A percentile compares a stretch with the other conserved stretches of the same genome.
These are phyloP conservation scores for Chaetoceros tenuissimus DNA, from an alignment of 108 stramenopile genomes.

Conservation along the genomic window DNA sequence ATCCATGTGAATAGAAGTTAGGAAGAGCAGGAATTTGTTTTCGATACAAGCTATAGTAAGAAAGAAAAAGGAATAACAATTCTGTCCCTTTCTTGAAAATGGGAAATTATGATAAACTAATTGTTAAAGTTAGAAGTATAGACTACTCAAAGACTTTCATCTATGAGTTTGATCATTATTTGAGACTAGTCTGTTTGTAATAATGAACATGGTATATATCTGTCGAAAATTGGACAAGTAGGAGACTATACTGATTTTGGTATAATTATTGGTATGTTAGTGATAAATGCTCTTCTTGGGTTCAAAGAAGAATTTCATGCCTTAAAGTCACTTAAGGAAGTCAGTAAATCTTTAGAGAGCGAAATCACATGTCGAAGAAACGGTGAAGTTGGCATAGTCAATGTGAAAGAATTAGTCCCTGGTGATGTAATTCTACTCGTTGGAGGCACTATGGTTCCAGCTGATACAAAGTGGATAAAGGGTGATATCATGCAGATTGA, in stretches of 20 bases:
- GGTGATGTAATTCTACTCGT: constrained; percentile 73
- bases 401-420: constrained; percentile 54
- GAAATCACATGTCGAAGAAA: constrained; percentile 47
- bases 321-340: constrained; percentile 47
- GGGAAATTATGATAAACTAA: too few relatives aligned
- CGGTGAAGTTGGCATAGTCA: constrained; percentile 28
- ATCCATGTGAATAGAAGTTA: too few relatives aligned
- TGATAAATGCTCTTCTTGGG: constrained; percentile 53
- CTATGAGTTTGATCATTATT: too few relatives aligned
- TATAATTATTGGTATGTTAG: constrained; percentile 36
- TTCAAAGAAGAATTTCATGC: constrained; percentile 74
- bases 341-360: constrained; percentile 39
- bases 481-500: constrained; percentile 63
- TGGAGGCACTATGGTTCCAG: constrained; percentile 69
- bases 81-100: too few relatives aligned
- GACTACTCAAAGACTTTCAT: too few relatives aligned
- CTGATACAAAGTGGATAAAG: constrained; percentile 61
- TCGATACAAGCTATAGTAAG: too few relatives aligned
- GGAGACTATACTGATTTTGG: constrained; percentile 29
- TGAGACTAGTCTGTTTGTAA: too few relatives aligned
- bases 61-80: too few relatives aligned
- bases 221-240: too few relatives aligned
- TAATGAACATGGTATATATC: too few relatives aligned
- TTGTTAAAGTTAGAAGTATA: too few relatives aligned
- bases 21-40: too few relatives aligned